Conservation (phyloP, 305 asterid genomes). For the Ajuga reptans region DNA sequence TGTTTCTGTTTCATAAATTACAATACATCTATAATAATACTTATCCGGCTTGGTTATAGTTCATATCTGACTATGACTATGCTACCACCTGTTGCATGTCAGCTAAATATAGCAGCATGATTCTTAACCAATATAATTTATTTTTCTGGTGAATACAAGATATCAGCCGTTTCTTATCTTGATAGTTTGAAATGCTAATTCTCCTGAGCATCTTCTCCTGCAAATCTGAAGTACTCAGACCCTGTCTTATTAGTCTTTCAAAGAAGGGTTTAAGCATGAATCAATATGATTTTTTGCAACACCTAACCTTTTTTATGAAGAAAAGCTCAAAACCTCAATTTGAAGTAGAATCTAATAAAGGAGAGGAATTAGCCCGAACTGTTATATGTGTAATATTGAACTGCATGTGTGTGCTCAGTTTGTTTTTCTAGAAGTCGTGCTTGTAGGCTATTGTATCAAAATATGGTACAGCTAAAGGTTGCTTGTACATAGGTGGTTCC, state of each 20-base stretch:
- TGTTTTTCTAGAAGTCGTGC: neutral
- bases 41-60: neutral
- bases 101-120: neutral
- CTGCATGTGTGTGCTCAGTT: neutral
- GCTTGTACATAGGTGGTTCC: slow-evolving; percentile 57
- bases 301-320: neutral
- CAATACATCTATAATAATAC: neutral
- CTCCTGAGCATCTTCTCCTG: neutral
- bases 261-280: neutral
- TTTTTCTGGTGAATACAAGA: neutral
- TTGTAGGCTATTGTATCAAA: neutral
- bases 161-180: neutral
- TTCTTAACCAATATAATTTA: neutral
- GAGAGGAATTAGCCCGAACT: neutral
- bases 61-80: neutral
- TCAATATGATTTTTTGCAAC: neutral
- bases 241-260: neutral
- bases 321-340: neutral
- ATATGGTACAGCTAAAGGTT: neutral
- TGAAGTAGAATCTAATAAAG: neutral
- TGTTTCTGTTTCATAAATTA: neutral
- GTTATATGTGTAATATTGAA: neutral
- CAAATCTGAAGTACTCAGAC: neutral
- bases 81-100: neutral
- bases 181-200: neutral